phyloP scores from a whole-genome alignment of 2,329 filamentous ascomycete species.

The Trichophyton equinum region DNA sequence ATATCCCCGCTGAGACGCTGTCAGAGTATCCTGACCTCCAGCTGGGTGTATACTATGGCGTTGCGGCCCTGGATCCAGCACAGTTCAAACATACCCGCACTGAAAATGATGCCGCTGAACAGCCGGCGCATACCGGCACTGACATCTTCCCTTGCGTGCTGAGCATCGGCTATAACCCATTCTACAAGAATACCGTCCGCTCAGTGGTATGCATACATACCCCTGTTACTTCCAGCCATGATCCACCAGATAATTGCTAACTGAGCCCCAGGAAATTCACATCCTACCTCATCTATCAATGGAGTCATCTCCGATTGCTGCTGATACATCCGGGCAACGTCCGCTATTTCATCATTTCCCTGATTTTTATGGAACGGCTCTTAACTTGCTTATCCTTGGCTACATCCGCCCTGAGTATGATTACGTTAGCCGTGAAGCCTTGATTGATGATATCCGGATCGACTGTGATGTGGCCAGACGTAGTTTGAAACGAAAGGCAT shows the following conservation, averaged over 20 bases:
- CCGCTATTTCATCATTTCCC: slow-evolving; percentile 32
- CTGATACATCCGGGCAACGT: slow-evolving; percentile 5
- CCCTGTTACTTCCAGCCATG: not conserved
- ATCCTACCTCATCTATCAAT: slow-evolving; percentile 60
- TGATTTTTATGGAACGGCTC: slow-evolving; percentile 75
- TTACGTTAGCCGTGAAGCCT: slow-evolving; percentile 68
- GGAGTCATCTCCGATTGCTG: slow-evolving; percentile 21
- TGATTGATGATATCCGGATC: slow-evolving; percentile 76
- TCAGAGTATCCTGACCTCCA: slow-evolving; percentile 48
- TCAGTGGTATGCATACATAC: slow-evolving; percentile 45
- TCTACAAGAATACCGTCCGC: slow-evolving; percentile 81
- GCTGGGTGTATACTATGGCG: slow-evolving; percentile 89
- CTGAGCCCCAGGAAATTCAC: slow-evolving; percentile 58
- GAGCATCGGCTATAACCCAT: slow-evolving; percentile 93
- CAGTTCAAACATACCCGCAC: slow-evolving; percentile 20
- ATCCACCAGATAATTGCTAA: not conserved
- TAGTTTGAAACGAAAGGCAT: slow-evolving; percentile 58
- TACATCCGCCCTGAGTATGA: slow-evolving; percentile 84
- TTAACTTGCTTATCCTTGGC: slow-evolving; percentile 70
- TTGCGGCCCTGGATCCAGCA: slow-evolving; percentile 54
- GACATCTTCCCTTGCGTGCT: slow-evolving; percentile 73
- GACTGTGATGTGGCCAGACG: slow-evolving; percentile 73
- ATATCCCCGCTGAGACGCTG: slow-evolving; percentile 58
- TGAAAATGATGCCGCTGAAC: not conserved
- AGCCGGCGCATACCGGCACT: slow-evolving; percentile 5